Evolutionary conservation across 495 filamentous ascomycete species (phyloP).

Genomic region (Ascobolus immersus): DNA sequence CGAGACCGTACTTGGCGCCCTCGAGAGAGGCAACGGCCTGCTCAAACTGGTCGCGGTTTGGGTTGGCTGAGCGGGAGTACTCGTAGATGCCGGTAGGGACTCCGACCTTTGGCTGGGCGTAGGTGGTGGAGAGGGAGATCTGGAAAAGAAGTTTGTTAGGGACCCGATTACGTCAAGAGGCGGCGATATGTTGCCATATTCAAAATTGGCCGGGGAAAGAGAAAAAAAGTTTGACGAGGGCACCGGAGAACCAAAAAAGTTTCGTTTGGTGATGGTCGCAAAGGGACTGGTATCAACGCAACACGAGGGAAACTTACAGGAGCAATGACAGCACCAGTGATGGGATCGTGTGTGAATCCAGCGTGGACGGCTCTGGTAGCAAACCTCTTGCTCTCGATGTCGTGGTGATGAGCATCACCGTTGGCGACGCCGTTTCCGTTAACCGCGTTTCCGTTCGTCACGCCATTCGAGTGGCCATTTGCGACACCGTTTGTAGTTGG

Average conservation of each 20-base stretch:
- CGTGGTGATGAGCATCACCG: too few relatives aligned
- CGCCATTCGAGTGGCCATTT: too few relatives aligned
- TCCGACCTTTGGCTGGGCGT: constrained; percentile 61
- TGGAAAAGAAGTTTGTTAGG: constrained; percentile 15
- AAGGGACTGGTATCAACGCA: not conserved
- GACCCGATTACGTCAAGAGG: not conserved
- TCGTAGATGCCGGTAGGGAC: constrained; percentile 68
- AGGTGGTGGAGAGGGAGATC: constrained; percentile 92
- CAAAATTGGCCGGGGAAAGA: too few relatives aligned
- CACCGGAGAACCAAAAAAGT: too few relatives aligned
- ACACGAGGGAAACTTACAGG: constrained; percentile 24
- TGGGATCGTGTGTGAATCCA: constrained; percentile 65
- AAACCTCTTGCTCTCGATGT: constrained; percentile 24
- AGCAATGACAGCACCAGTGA: constrained; percentile 84
- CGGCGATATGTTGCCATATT: too few relatives aligned
- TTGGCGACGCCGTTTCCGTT: not conserved
- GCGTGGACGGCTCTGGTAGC: constrained; percentile 88
- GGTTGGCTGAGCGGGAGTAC: constrained; percentile 77
- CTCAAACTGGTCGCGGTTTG: constrained; percentile 88
- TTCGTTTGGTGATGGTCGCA: too few relatives aligned
- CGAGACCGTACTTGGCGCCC: constrained; percentile 72
- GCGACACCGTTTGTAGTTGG: too few relatives aligned
- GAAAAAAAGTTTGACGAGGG: not conserved
- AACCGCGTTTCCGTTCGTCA: too few relatives aligned
- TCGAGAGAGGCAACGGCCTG: constrained; percentile 73